Evolutionary conservation across 257 asterid species (phyloP), one percentile per base, ranked within the genome.

Genomic region (Fraxinus cuspidata): DNA sequence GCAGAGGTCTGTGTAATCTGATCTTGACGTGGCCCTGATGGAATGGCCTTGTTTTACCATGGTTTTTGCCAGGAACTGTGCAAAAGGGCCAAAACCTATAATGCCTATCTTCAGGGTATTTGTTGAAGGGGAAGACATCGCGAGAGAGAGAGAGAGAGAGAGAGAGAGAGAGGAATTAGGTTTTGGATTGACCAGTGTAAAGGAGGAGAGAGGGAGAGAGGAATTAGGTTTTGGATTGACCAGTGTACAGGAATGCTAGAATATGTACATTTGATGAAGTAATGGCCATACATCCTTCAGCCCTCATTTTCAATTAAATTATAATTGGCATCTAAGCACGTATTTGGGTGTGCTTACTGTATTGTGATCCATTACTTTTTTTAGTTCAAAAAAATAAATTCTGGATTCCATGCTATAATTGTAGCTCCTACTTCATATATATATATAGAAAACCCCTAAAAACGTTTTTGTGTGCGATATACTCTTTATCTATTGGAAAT

Each of bases 21-120:
- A 90, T 86, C 97, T 88, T 19, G 98, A 94, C 40, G 94, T 88
- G 12, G 90, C 96, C 35, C 77, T 74, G 25, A 94, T 71, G 31
- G 79, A 72, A 64, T 92, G 94, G 5, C 98, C 97, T 72, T 92
- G 95, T 72, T 78, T 90, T 21, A 88, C 64, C 93, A 94, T 87
- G 37, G 95, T 91, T 83, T 88, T 82, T 0, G 87, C 87, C 79
- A 94, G 76, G 80, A 94, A 94, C 81, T 90, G 96, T 0, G 90
- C 98, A 34, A 94, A 94, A 0, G 92, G 88, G 25, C 98, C 98
- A n/a, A 92, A 88, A 0, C 98, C 97, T 49, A 94, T 72, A 37
- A 94, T 87, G 38, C 98, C 97, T 21, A 92, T 87, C 74, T 83
- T 92, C 73, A 91, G 83, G 44, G 84, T 63, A 37, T 75, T 74